Base-by-base conservation (phyloP, 345 rosid genomes). In the Eucalyptus globulus region DNA sequence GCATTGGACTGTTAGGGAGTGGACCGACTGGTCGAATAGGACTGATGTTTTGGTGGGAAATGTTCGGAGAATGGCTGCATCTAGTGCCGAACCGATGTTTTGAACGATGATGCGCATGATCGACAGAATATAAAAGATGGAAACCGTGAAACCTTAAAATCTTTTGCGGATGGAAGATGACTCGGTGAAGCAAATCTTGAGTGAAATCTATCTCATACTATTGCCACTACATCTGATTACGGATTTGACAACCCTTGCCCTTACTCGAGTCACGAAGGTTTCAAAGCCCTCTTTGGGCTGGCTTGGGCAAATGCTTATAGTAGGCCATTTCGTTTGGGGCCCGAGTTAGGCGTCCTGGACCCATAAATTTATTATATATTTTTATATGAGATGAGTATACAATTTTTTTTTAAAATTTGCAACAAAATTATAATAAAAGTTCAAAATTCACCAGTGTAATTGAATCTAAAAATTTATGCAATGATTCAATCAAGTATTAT, bases 321-420 rank as follows among this genome's bases (percentile, higher is more conserved):
- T 62, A 1, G 0, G 37, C 34, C 9, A 29, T 13, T 14, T 29
- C 3, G 0, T 62, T 7, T 62, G 56, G 17, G 9, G 19, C 6
- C 2, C 3, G 1, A 65, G 21, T 11, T 2, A 65, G 0, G 76
- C 3, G 0, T n/a, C 0, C 1, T 65, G 0, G 1, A 34, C 6
- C 21, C 21, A n/a, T 16, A 14, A 7, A n/a, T 34, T 1, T 65
- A 65, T 65, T n/a, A 14, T n/a, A 0, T 65, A 14, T 10, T 65
- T 65, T n/a, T n/a, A 6, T 60, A 0, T 14, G 3, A 7, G 11
- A n/a, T 15, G 6, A 29, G 5, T 14, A 14, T 8, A 62, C 14
- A 7, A n/a, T 0, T 8, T 8, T 0, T 65, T 65, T 9, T 14
- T 15, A 2, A 65, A 65, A 65, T 7, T 65, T 65, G 40, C 7